These are phyloP conservation scores for Nothophoma quercina DNA, from an alignment of 2,329 filamentous ascomycete species.

Conservation along the genomic window DNA sequence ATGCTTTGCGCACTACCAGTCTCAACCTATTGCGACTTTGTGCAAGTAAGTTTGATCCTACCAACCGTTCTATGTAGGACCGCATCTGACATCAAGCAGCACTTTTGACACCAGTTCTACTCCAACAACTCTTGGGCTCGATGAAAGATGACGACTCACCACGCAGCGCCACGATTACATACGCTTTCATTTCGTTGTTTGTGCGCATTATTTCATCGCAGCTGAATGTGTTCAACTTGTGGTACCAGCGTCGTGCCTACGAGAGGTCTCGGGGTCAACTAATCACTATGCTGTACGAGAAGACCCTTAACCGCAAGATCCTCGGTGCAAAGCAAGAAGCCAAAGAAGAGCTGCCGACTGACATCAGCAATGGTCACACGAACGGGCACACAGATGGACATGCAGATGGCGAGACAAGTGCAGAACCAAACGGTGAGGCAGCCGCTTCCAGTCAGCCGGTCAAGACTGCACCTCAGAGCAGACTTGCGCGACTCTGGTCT, in stretches of 20 bases:
- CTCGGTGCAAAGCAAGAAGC: slow-evolving; percentile 41
- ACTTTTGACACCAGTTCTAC: slow-evolving; percentile 67
- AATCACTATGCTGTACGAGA: slow-evolving; percentile 85
- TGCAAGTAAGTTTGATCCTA: slow-evolving; percentile 53
- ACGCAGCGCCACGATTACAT: slow-evolving; percentile 67
- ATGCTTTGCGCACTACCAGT: slow-evolving; percentile 72
- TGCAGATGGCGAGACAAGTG: slow-evolving; percentile 23
- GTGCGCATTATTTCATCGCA: slow-evolving; percentile 70
- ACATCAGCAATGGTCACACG: slow-evolving; percentile 17
- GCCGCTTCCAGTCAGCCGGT: slow-evolving; percentile 3
- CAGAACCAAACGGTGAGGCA: slow-evolving; percentile 11
- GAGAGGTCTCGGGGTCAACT: slow-evolving; percentile 85
- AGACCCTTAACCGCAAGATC: slow-evolving; percentile 72
- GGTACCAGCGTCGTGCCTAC: slow-evolving; percentile 85
- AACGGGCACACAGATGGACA: slow-evolving; percentile 21
- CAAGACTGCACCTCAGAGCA: slow-evolving; percentile 10
- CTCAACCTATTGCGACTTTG: slow-evolving; percentile 71
- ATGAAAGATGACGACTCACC: slow-evolving; percentile 64
- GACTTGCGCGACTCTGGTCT: slow-evolving; percentile 16
- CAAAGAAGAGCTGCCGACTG: slow-evolving; percentile 36
- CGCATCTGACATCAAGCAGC: slow-evolving; percentile 21
- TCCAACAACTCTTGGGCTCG: slow-evolving; percentile 74
- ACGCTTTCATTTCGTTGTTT: slow-evolving; percentile 68
- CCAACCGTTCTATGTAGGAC: not conserved
- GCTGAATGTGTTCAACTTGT: slow-evolving; percentile 72